Evolutionary conservation across 2,329 filamentous ascomycete species (phyloP), one percentile per base, ranked within the genome.

Genomic region (Ilyonectria robusta): DNA sequence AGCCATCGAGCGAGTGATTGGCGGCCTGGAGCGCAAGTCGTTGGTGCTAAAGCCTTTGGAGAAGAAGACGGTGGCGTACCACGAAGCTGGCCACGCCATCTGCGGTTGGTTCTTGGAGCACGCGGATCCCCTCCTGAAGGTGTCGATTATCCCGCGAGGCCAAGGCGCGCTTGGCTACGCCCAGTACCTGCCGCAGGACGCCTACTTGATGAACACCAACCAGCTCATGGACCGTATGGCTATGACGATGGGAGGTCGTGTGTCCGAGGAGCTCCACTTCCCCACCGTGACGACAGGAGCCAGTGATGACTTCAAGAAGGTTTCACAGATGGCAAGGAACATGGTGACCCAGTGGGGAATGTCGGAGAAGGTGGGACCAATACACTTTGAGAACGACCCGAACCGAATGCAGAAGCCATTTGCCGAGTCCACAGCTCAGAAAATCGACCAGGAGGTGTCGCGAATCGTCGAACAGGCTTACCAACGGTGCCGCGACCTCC

Each of bases 291-390:
- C 96, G 2, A 96, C 93, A 53, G 96, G 96, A 64, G 96, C 95
- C 21, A 95, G 92, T 60, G 96, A 98, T 80, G 96, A 99, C 80
- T 99, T 99, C 88, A 95, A 96, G 83, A 99, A 99, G 84, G 96
- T 98, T 46, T 98, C 96, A 2, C 89, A 91, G 63, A 95, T 98
- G 93, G 97, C 96, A 4, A 97, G 93, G 19, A 92, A 93, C 69
- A 99, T 99, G 96, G 96, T 99, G 33, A 99, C 95, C n/a, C 94
- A 97, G 81, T 99, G 94, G 92, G 96, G 96, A 73, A 99, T 99
- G 96, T 97, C 93, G 46, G 89, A 93, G 73, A 97, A 97, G 84
- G 92, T 99, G 53, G 95, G 95, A 33, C 95, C 95, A 71, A 87
- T 99, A 70, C 93, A 97, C 85, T 99, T 95, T 81, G 92, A 96